These are phyloP conservation scores for Pisolithus thermaeus DNA, from an alignment of 1,284 basidiomycete genomes.

Conservation along the genomic window DNA sequence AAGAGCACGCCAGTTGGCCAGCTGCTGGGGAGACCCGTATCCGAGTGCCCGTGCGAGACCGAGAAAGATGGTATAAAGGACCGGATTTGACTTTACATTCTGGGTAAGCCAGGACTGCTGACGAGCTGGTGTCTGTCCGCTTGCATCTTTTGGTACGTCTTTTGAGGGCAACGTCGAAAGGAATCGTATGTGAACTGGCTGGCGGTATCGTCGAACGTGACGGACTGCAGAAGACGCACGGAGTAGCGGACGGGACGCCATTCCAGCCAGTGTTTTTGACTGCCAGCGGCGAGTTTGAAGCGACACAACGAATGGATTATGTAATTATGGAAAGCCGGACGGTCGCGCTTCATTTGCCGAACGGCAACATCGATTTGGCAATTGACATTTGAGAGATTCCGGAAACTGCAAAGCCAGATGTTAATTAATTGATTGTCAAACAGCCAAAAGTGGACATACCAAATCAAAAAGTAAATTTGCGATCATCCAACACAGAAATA, in stretches of 20 bases:
- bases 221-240: background rate
- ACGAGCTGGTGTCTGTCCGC: slow-evolving; percentile 1
- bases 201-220: background rate
- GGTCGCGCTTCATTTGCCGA: too few relatives aligned
- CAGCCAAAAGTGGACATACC: too few relatives aligned
- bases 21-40: slow-evolving; percentile 55
- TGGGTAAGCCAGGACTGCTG: slow-evolving; percentile 52
- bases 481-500: too few relatives aligned
- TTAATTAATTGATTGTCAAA: too few relatives aligned
- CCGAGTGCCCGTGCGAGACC: slow-evolving; percentile 49
- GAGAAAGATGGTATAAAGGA: slow-evolving; percentile 45
- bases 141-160: background rate
- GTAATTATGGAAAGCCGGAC: too few relatives aligned
- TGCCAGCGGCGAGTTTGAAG: too few relatives aligned
- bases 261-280: background rate
- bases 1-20: slow-evolving; percentile 54
- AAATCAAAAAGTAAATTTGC: too few relatives aligned
- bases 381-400: too few relatives aligned
- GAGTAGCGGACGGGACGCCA: background rate
- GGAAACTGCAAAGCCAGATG: too few relatives aligned
- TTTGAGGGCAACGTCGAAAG: background rate
- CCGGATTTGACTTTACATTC: slow-evolving; percentile 48
- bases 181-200: background rate
- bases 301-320: too few relatives aligned
- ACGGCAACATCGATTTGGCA: too few relatives aligned